Base-by-base conservation (phyloP, 257 asterid species). In the Solanum chiquidenum region DNA sequence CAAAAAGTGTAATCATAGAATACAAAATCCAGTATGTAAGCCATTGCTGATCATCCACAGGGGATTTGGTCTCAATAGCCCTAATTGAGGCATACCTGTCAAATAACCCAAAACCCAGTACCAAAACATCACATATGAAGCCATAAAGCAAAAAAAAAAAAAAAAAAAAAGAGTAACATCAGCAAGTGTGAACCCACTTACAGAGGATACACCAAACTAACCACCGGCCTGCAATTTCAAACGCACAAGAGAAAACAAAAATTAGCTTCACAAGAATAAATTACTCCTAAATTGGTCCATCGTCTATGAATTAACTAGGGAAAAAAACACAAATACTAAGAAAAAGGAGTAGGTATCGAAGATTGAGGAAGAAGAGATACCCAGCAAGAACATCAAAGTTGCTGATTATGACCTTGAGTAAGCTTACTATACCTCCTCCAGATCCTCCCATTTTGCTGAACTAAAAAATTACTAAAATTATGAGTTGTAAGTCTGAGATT, bases 41-140 rank as follows among this genome's bases (percentile, higher is more conserved):
- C 99, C 99, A 97, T 87, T 97, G 99, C 89, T 97, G 98, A 94
- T 97, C 99, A 91, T 97, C 99, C 60, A 90, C 88, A 21, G 98
- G 92, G 4, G 98, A 95, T 90, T 97, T 95, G 12, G 95, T 92
- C 93, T 97, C 99, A 83, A 97, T 97, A 76, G 99, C 99, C 93
- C 97, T 90, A 72, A 97, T 95, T 38, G 99, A 97, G 2, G 99
- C 99, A 87, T 97, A 97, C 29, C 99, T 97, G 96, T 88, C 85
- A 80, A 44, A 80, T 29, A 80, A 80, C 69, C 18, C 66, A 80
- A 20, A 44, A 49, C 40, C 12, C 69, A 79, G 64, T 79, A 44
- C 38, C 84, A 52, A 52, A 52, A 52, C 62, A 52, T 52, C 62
- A 52, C 62, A 52, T 52, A 16, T 18, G 29, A 80, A 8, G 42